Conservation (phyloP, 805 yeast species). For the Yueomyces sinensis region DNA sequence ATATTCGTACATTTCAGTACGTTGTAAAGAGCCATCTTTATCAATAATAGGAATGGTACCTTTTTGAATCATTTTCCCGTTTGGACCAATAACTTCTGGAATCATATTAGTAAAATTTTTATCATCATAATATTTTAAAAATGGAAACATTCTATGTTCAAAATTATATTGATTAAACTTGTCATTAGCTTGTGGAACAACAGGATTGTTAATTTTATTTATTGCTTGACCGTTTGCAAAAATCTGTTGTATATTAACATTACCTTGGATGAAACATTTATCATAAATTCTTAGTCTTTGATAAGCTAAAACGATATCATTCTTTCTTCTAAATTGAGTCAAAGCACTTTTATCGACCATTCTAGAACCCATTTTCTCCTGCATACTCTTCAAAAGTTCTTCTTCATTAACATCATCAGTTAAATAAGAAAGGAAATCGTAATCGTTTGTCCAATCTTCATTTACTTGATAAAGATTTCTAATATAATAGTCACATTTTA, state of each 20-base stretch:
- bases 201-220: neutral
- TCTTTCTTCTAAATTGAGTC: slow-evolving; percentile 1
- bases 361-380: slow-evolving; percentile 1
- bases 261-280: slow-evolving; percentile 6
- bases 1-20: slow-evolving; percentile 1
- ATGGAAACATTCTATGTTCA: slow-evolving; percentile 14
- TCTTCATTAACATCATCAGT: slow-evolving; percentile 5
- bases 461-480: slow-evolving; percentile 8
- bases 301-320: slow-evolving; percentile 5
- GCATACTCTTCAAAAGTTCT: neutral
- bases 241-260: neutral
- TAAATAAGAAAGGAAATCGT: slow-evolving; percentile 3
- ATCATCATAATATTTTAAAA: slow-evolving; percentile 5
- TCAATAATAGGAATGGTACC: slow-evolving; percentile 6
- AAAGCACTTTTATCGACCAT: slow-evolving; percentile 2
- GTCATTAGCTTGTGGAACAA: neutral
- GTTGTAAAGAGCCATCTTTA: neutral
- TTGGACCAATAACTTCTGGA: slow-evolving; percentile 7
- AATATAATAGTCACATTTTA: slow-evolving; percentile 9
- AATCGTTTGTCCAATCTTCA: slow-evolving; percentile 9
- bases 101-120: slow-evolving; percentile 6
- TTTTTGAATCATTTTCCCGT: slow-evolving; percentile 2
- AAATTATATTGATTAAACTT: slow-evolving; percentile 8
- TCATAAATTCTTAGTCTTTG: slow-evolving; percentile 12
- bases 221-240: slow-evolving; percentile 1